Base-by-base conservation (phyloP, 2,329 filamentous ascomycete species). In the Stachybotrys chlorohalonatus region DNA sequence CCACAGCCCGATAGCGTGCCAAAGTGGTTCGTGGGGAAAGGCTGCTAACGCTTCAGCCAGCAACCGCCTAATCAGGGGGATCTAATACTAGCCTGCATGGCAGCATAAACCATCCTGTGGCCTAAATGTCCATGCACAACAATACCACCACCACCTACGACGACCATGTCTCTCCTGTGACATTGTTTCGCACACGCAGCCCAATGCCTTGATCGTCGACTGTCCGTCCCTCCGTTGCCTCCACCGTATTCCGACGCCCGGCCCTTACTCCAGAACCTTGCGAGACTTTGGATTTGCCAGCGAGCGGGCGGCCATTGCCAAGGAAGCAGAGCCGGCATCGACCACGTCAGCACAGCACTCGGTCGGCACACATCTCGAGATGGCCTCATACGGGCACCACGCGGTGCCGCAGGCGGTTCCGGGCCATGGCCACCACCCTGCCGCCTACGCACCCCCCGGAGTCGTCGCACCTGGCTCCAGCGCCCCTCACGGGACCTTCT, bases 401-500 rank as follows among this genome's bases (percentile, higher is more conserved):
- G 61, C 66, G 56, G 60, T 63, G 17, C 60, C 63, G 50, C 65
- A 66, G 24, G 58, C 62, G 36, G 60, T 58, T 36, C 57, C 59
- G 11, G 62, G 62, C 58, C 63, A 75, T 73, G 61, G 69, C 66
- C 70, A 69, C 53, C 74, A 76, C 55, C 71, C 74, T 54, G 69
- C 69, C 50, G 69, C 70, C 55, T 79, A 79, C 66, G 73, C 71
- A 57, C 69, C 72, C 52, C 70, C 74, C 52, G 69, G 74, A 52
- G 64, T 72, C 52, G 69, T 73, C 57, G 68, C 73, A 42, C 63
- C 69, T 47, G 69, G 65, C 56, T 51, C 68, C 54, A 62, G 73
- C 48, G 78, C 78, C 53, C 84, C 89, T n/a, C 82, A 85, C 54
- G 94, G 94, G 62, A 97, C 93, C 57, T 97, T 99, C 70, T 76